Evolutionary conservation across 345 rosid genomes (phyloP).

Genomic region (Microcos paniculata): DNA sequence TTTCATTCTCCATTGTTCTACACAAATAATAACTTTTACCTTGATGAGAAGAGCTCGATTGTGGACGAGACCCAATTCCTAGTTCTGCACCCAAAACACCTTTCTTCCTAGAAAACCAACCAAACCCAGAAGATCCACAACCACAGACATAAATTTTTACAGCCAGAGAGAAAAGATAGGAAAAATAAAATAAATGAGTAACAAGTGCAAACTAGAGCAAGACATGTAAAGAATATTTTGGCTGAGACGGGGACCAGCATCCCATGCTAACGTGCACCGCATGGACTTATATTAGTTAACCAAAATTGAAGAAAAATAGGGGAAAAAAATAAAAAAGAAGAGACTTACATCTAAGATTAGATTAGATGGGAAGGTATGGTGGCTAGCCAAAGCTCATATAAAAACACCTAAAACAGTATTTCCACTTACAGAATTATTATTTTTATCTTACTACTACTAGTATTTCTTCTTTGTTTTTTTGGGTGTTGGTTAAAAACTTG

Average conservation of each 20-base stretch:
- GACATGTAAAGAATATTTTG: constrained; percentile 14
- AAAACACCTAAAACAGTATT: constrained; percentile 46
- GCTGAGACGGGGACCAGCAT: constrained; percentile 64
- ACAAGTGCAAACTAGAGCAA: constrained; percentile 33
- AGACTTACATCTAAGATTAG: constrained; percentile 23
- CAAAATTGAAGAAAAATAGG: constrained; percentile 24
- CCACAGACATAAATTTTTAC: constrained; percentile 18
- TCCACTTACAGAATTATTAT: constrained; percentile 34
- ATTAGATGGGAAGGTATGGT: constrained; percentile 53
- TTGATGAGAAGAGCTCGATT: constrained; percentile 37
- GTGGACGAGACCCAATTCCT: constrained; percentile 21
- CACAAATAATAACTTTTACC: constrained; percentile 35
- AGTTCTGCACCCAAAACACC: constrained; percentile 36
- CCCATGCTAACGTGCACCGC: constrained; percentile 86
- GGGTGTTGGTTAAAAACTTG: constrained; percentile 27
- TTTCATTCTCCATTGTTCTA: neutral
- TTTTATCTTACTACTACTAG: constrained; percentile 9
- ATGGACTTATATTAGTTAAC: constrained; percentile 40
- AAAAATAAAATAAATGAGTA: constrained; percentile 20
- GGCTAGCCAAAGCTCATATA: constrained; percentile 55
- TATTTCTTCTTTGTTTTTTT: constrained; percentile 10
- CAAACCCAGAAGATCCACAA: constrained; percentile 30
- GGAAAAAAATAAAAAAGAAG: neutral
- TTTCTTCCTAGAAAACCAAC: constrained; percentile 29
- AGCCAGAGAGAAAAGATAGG: constrained; percentile 7